These are phyloP conservation scores for Oryza officinalis DNA, from an alignment of 176 grass and related monocot species.

Conservation along the genomic window DNA sequence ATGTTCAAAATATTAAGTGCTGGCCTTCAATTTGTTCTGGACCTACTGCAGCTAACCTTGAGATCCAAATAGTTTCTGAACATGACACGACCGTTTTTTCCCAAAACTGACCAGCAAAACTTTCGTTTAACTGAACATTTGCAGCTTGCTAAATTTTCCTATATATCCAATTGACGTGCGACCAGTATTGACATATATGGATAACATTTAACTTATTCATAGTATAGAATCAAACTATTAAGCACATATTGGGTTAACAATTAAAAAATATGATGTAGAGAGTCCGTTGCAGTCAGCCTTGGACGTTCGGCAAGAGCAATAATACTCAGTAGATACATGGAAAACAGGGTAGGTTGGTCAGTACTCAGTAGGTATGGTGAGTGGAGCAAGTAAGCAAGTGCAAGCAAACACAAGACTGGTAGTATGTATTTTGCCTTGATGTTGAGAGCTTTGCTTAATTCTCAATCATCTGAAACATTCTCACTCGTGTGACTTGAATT, in stretches of 20 bases:
- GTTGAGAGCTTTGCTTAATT: conserved; percentile 1
- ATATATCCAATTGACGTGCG: not conserved
- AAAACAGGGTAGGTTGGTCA: not conserved
- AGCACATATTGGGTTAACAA: not conserved
- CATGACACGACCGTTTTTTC: not conserved
- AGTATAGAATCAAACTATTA: too few relatives aligned
- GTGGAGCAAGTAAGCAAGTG: conserved; percentile 6
- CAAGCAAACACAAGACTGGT: not conserved
- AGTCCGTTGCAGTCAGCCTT: not conserved
- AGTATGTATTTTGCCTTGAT: not conserved
- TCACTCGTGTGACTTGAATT: not conserved
- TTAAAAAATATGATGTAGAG: not conserved
- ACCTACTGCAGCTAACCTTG: conserved; percentile 17
- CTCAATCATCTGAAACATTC: not conserved
- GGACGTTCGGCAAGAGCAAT: not conserved
- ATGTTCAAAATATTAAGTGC: not conserved
- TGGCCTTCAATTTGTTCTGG: conserved; percentile 25
- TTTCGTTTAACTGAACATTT: conserved; percentile 27
- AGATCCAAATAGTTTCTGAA: conserved; percentile 26
- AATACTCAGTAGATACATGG: not conserved
- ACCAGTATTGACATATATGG: not conserved
- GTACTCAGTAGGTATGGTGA: not conserved
- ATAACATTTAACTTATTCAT: not conserved
- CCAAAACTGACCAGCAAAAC: not conserved
- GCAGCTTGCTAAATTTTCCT: conserved; percentile 19